phyloP scores from a whole-genome alignment of 31 red algal species.

The Odonthalia washingtoniensis region DNA sequence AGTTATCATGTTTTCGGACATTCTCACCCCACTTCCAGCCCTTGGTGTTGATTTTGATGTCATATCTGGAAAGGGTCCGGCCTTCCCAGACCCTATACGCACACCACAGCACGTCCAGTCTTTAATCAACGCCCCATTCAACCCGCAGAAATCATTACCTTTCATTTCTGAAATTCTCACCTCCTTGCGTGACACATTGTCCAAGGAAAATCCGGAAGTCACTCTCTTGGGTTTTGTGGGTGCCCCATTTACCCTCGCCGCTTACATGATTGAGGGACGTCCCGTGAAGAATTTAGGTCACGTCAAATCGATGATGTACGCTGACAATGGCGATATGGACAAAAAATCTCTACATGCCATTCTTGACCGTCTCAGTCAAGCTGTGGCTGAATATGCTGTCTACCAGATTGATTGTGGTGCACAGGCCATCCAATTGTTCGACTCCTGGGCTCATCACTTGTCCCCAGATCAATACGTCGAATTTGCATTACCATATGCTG shows the following conservation, averaged over 20 bases:
- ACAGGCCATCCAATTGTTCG: constrained; percentile 93
- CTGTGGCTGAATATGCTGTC: constrained; percentile 62
- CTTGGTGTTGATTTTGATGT: constrained; percentile 90
- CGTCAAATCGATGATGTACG: constrained; percentile 75
- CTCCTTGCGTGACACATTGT: constrained; percentile 41
- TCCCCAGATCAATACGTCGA: constrained; percentile 91
- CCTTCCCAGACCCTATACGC: constrained; percentile 74
- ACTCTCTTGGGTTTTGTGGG: constrained; percentile 93
- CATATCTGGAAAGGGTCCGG: constrained; percentile 83
- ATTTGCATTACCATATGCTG: constrained; percentile 87
- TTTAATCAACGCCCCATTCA: constrained; percentile 54
- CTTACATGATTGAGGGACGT: constrained; percentile 84
- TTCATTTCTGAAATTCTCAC: constrained; percentile 75
- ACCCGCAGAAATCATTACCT: constrained; percentile 48
- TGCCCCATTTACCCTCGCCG: constrained; percentile 91
- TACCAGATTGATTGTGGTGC: constrained; percentile 84
- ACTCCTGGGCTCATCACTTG: constrained; percentile 94
- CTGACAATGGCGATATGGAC: background rate
- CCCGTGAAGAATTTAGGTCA: constrained; percentile 56
- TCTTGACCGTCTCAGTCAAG: constrained; percentile 57
- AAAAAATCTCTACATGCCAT: constrained; percentile 7
- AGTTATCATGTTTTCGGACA: constrained; percentile 98
- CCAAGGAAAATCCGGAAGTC: background rate
- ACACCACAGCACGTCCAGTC: constrained; percentile 66
- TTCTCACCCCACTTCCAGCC: constrained; percentile 90